Percentiles rank a stretch among this genome's conserved stretches.
Evolutionary conservation across 2,329 filamentous ascomycete genomes (phyloP).

Genomic region (Cercospora janseana): DNA sequence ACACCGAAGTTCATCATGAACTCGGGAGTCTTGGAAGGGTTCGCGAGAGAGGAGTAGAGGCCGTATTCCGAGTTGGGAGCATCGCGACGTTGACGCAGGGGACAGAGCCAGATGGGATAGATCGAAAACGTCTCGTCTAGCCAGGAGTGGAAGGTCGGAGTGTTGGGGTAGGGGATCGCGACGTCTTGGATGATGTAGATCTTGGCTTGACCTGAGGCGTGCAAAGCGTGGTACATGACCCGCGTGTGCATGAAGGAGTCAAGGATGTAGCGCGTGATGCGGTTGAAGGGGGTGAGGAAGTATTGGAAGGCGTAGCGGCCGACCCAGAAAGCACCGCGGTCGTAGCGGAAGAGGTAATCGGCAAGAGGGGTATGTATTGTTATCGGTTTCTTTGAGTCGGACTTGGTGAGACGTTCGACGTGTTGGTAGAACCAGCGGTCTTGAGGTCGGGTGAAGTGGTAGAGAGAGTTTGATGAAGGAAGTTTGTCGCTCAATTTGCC

Average conservation of each 20-base stretch:
- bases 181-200: constrained; percentile 64
- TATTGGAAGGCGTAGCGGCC: constrained; percentile 61
- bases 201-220: constrained; percentile 54
- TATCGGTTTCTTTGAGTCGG: constrained; percentile 4
- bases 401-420: constrained; percentile 45
- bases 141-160: constrained; percentile 55
- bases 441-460: constrained; percentile 54
- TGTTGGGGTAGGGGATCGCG: constrained; percentile 54
- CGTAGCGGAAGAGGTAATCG: constrained; percentile 61
- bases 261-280: constrained; percentile 56
- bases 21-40: constrained; percentile 16
- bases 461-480: constrained; percentile 35
- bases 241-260: constrained; percentile 62
- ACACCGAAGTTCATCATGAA: constrained; percentile 62
- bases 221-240: constrained; percentile 62
- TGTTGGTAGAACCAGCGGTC: constrained; percentile 77
- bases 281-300: constrained; percentile 59
- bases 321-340: constrained; percentile 65
- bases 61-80: constrained; percentile 5
- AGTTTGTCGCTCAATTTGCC: constrained; percentile 37
- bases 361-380: constrained; percentile 43
- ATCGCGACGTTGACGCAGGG: constrained; percentile 32
- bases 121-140: constrained; percentile 49
- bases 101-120: constrained; percentile 62
- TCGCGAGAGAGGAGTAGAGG: constrained; percentile 1